Base-by-base conservation (phyloP, 805 yeast genomes). In the Starmerella sp. region DNA sequence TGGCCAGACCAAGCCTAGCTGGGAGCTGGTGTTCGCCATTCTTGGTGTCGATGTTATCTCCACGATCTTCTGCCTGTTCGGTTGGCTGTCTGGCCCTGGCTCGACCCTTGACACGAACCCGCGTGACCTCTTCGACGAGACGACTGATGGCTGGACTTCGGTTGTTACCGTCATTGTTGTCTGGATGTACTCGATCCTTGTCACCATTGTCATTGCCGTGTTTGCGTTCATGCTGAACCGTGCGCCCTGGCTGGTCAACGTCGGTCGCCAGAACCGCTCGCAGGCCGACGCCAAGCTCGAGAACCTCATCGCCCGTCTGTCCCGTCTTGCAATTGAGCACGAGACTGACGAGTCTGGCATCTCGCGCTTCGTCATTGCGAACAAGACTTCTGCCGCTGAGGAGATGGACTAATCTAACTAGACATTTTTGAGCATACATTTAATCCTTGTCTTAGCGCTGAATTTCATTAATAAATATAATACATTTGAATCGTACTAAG, bases 1-100 rank as follows among this genome's bases (percentile, higher is more conserved):
- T 73, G 96, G 95, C 78, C 95, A 95, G 74, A 88, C 90, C 86
- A 83, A 90, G 91, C 96, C 96, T 79, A 84, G 95, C 51, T 88
- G 96, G 96, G 95, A 88, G 81, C 83, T 88, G 75, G 71, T 91
- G 67, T 93, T 89, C 79, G 96, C 96, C 71, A 95, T 88, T 68
- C 78, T 86, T 69, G 79, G 77, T 73, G 96, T 88, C 71, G 96
- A 88, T 77, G 77, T 87, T 78, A 76, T 88, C 67, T 91, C 96
- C 64, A 87, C 96, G 62, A 79, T 86, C 83, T 88, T 88, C 83
- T 75, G 85, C 67, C 75, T 87, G 71, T 88, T 88, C 82, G 96
- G 96, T 68, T 88, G 96, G 96, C 83, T 95, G 59, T 67, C 71
- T 56, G 72, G 71, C 56, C 65, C 68, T 48, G 69, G 68, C 41